Base-by-base conservation (phyloP, 257 asterid species). In the Apocynum venetum region DNA sequence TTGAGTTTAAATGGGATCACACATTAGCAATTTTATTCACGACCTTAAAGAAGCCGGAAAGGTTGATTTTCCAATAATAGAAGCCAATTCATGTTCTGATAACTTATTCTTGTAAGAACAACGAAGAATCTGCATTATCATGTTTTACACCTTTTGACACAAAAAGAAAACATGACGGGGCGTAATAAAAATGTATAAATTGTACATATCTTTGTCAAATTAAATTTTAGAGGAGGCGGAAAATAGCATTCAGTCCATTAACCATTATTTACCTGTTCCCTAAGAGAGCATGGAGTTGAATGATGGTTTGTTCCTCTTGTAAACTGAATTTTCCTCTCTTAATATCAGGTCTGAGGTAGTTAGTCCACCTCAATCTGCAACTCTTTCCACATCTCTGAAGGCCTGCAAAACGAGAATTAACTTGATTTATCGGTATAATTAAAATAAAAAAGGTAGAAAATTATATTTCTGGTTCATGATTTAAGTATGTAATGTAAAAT, bases 211-310 rank as follows among this genome's bases (percentile, higher is more conserved):
- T 25, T 25, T 25, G 31, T 25, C 31, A 25, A 25, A 25, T 25
- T 25, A 25, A 25, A 25, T 25, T 25, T 25, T 25, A 25, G 31
- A 25, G 31, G 31, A 25, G 31, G 31, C 31, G 31, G 31, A 25
- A 25, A 25, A 25, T 25, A 25, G 31, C 31, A 25, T 25, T 25
- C 31, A 25, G 31, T 25, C 31, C 31, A 25, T 25, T 25, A 25
- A 25, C 31, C 31, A 25, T 25, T 48, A 64, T 8, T 13, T 38
- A 91, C 98, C 98, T 90, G 88, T 93, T 93, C 51, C 98, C 98
- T 41, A 93, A 85, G 64, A 93, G 98, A 55, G 98, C 98, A 88
- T 93, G 98, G 74, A 93, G 96, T 83, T 92, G 98, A 85, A 93
- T 93, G 86, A 93, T 93, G 77, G 94, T 93, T 83, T 93, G 98